Percentiles rank a stretch among this genome's conserved stretches.
These are phyloP conservation scores for Zychaea mexicana DNA, from an alignment of 371 early-diverging fungal genomes.

Conservation along the genomic window DNA sequence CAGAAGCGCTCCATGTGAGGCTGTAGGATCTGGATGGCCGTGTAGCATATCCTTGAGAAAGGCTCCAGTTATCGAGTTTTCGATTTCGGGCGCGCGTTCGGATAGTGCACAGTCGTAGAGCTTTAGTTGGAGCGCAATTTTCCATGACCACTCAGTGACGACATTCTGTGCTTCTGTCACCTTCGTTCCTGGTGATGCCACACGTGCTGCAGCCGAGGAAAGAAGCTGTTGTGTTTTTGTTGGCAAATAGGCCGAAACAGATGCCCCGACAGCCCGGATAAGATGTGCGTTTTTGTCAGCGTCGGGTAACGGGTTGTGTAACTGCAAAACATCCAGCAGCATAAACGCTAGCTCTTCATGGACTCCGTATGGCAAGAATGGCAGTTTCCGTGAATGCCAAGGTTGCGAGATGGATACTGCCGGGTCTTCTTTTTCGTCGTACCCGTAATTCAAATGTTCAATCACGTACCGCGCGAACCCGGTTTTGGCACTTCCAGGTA, in stretches of 20 bases:
- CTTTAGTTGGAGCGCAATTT: slow-evolving; percentile 37
- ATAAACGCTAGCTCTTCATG: slow-evolving; percentile 48
- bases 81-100: slow-evolving; percentile 30
- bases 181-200: neutral
- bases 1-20: slow-evolving; percentile 44
- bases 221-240: slow-evolving; percentile 15
- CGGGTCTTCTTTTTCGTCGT: slow-evolving; percentile 13
- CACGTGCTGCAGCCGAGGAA: slow-evolving; percentile 31
- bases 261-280: slow-evolving; percentile 25
- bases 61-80: slow-evolving; percentile 31
- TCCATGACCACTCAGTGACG: slow-evolving; percentile 58
- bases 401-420: slow-evolving; percentile 32
- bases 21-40: slow-evolving; percentile 20
- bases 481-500: slow-evolving; percentile 12
- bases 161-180: slow-evolving; percentile 21
- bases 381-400: slow-evolving; percentile 27
- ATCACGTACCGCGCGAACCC: slow-evolving; percentile 49
- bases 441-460: slow-evolving; percentile 48
- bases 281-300: slow-evolving; percentile 15
- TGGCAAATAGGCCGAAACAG: slow-evolving; percentile 33
- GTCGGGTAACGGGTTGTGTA: slow-evolving; percentile 34
- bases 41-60: slow-evolving; percentile 38
- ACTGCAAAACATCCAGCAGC: slow-evolving; percentile 37
- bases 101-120: slow-evolving; percentile 49
- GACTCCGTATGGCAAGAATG: slow-evolving; percentile 27